Percentiles rank a stretch among this genome's conserved stretches.
Conservation (phyloP, 306 rosid genomes). For the Trifolium subterraneum region DNA sequence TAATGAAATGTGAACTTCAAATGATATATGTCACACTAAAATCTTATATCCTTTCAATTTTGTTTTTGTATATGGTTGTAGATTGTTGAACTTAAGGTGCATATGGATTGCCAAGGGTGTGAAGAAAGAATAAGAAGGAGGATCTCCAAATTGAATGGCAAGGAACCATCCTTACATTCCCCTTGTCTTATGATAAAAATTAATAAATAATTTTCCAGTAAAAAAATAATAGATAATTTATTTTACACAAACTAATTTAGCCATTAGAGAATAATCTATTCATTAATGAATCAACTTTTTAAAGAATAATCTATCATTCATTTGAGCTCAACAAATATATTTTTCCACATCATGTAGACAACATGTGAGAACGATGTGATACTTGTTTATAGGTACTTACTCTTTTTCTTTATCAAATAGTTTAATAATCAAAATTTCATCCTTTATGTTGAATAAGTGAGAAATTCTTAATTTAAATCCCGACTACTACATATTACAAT, state of each 20-base stretch:
- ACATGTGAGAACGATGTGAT: background rate
- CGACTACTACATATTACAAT: too few relatives aligned
- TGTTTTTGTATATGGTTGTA: slow-evolving; percentile 23
- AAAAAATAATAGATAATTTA: too few relatives aligned
- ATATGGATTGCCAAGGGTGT: slow-evolving; percentile 91
- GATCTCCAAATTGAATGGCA: slow-evolving; percentile 72
- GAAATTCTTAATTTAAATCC: too few relatives aligned
- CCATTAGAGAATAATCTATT: too few relatives aligned
- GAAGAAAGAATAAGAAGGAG: slow-evolving; percentile 72
- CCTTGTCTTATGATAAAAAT: background rate
- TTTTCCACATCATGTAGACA: background rate
- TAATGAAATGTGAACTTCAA: too few relatives aligned
- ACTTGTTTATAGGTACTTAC: background rate
- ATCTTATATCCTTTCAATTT: background rate
- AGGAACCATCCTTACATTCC: slow-evolving; percentile 26
- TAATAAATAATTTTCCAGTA: too few relatives aligned
- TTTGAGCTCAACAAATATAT: background rate
- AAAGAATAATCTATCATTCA: background rate
- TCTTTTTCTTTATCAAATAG: too few relatives aligned
- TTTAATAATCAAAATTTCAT: too few relatives aligned
- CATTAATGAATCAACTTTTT: background rate
- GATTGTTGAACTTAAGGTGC: slow-evolving; percentile 85
- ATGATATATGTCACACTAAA: background rate
- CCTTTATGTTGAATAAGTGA: too few relatives aligned
- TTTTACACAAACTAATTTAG: too few relatives aligned